phyloP scores from a whole-genome alignment of 192 early-diverging fungal genomes.

The Mortierella claussenii region DNA sequence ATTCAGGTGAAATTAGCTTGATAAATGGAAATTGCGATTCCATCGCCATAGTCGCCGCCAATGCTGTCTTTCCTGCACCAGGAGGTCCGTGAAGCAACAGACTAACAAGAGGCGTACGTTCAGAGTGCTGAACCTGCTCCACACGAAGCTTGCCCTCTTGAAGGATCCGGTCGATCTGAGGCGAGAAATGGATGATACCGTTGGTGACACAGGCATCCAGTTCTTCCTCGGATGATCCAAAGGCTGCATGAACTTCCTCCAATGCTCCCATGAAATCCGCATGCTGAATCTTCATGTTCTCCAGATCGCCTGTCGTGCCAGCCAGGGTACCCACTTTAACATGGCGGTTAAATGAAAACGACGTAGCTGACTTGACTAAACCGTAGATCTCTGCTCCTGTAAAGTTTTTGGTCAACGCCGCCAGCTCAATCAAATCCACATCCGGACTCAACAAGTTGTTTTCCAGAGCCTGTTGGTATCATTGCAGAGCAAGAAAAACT shows the following conservation, averaged over 20 bases:
- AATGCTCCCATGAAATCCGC: slow-evolving; percentile 91
- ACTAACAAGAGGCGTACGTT: slow-evolving; percentile 90
- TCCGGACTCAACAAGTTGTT: slow-evolving; percentile 83
- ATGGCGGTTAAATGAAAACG: slow-evolving; percentile 96
- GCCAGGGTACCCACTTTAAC: slow-evolving; percentile 92
- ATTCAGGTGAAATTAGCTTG: slow-evolving; percentile 95
- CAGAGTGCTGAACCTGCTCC: slow-evolving; percentile 80
- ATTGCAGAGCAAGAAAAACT: too few relatives aligned
- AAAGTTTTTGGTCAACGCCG: slow-evolving; percentile 93
- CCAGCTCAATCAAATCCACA: slow-evolving; percentile 88
- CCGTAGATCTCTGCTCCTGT: slow-evolving; percentile 97
- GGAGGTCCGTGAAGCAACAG: slow-evolving; percentile 87
- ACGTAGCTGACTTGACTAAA: slow-evolving; percentile 90
- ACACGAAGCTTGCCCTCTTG: slow-evolving; percentile 69
- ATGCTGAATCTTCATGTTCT: slow-evolving; percentile 86
- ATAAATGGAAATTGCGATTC: slow-evolving; percentile 94
- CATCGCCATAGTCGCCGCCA: slow-evolving; percentile 96
- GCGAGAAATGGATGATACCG: slow-evolving; percentile 83
- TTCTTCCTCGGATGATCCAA: slow-evolving; percentile 94
- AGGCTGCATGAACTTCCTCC: slow-evolving; percentile 93
- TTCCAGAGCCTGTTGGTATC: slow-evolving; percentile 71
- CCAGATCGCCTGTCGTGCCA: slow-evolving; percentile 83
- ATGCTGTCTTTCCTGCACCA: slow-evolving; percentile 92
- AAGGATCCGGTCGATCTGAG: slow-evolving; percentile 60
- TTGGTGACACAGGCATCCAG: slow-evolving; percentile 86